Percentiles rank a stretch among this genome's conserved stretches.
Conservation (phyloP, 2,329 filamentous ascomycete species). For the Hypoxylon sp. region DNA sequence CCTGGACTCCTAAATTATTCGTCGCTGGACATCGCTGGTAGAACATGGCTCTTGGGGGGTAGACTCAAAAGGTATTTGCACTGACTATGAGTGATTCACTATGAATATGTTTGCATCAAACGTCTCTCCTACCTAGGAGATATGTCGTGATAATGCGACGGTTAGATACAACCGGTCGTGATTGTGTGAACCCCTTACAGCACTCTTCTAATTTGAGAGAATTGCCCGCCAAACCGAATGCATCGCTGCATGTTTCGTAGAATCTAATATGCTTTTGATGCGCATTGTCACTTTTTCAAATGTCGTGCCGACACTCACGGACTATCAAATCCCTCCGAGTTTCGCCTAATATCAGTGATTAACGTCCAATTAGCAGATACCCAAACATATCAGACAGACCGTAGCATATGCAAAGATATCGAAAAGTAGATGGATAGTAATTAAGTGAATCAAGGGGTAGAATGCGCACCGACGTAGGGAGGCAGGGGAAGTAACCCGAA, state of each 20-base stretch:
- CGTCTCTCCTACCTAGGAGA: neutral
- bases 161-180: too few species aligned
- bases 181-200: neutral
- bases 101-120: conserved; percentile 6
- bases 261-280: neutral
- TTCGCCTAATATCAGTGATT: neutral
- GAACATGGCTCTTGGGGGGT: conserved; percentile 26
- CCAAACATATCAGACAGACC: neutral
- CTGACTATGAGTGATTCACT: conserved; percentile 25
- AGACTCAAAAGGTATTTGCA: conserved; percentile 27
- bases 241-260: neutral
- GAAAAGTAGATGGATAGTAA: neutral
- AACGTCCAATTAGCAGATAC: neutral
- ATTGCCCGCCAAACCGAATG: neutral
- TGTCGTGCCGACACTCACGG: neutral
- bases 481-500: neutral
- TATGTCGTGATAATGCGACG: too few species aligned
- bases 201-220: too few species aligned
- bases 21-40: conserved; percentile 24
- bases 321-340: neutral
- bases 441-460: neutral
- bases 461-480: neutral
- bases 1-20: conserved; percentile 22
- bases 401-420: neutral
- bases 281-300: neutral